These are phyloP conservation scores for Xylaria sp. DNA, from an alignment of 2,329 filamentous ascomycete genomes.

Conservation along the genomic window DNA sequence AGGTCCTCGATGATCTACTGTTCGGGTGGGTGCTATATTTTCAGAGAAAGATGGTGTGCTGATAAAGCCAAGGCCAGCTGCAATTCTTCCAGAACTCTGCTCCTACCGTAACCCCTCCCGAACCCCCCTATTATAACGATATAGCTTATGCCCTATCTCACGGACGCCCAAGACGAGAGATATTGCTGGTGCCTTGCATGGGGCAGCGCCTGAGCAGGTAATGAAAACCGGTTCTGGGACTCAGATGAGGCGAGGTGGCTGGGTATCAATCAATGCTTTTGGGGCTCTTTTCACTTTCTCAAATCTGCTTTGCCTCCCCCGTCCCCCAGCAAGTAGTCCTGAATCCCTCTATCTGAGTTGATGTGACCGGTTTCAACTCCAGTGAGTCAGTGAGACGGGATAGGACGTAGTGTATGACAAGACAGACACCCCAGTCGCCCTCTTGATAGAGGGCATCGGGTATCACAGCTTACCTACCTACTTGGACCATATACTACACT, in stretches of 20 bases:
- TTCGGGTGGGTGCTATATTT: not conserved
- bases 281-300: not conserved
- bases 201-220: not conserved
- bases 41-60: constrained; percentile 13
- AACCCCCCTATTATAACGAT: constrained; percentile 7
- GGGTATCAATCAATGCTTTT: not conserved
- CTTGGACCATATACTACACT: not conserved
- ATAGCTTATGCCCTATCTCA: not conserved
- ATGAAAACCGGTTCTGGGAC: constrained; percentile 7
- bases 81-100: constrained; percentile 21
- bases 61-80: constrained; percentile 14
- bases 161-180: constrained; percentile 5
- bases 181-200: constrained; percentile 29
- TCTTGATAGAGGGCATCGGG: not conserved
- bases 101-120: not conserved
- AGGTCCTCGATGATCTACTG: not conserved
- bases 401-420: constrained; percentile 1
- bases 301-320: not conserved
- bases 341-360: not conserved
- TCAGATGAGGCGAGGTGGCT: constrained; percentile 4
- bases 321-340: not conserved
- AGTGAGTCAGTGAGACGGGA: constrained; percentile 19
- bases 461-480: constrained; percentile 12
- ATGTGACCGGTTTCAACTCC: constrained; percentile 16
- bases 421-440: constrained; percentile 19